Percentiles rank a stretch among this genome's conserved stretches.
Evolutionary conservation across 1,139 yeast genomes (phyloP).

Genomic region (Geotrichum histeridarum): DNA sequence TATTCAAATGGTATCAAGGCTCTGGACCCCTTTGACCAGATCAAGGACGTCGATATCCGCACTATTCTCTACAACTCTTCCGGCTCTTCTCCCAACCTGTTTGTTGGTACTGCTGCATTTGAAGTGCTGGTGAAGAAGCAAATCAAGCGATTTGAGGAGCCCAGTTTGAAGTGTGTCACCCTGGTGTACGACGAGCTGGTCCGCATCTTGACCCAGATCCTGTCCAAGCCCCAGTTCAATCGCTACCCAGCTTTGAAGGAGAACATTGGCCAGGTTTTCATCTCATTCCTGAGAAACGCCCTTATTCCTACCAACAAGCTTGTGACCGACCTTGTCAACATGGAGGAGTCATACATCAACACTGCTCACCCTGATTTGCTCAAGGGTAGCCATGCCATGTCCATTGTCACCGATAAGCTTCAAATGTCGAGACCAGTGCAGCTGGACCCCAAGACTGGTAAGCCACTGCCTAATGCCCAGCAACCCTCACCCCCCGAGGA

Average conservation of each 20-base stretch:
- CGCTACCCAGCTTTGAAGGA: constrained; percentile 91
- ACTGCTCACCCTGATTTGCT: constrained; percentile 96
- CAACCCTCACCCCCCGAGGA: constrained; percentile 18
- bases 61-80: constrained; percentile 91
- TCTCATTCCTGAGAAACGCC: constrained; percentile 73
- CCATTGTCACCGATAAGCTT: constrained; percentile 82
- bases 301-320: constrained; percentile 81
- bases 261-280: constrained; percentile 72
- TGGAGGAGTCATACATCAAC: constrained; percentile 94
- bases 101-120: constrained; percentile 95
- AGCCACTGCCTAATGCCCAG: constrained; percentile 37
- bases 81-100: constrained; percentile 92
- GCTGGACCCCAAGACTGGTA: constrained; percentile 92
- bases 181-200: constrained; percentile 92
- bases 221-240: constrained; percentile 70
- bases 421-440: constrained; percentile 76
- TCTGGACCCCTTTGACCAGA: constrained; percentile 94
- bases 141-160: constrained; percentile 91
- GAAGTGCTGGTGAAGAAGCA: constrained; percentile 94
- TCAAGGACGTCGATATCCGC: constrained; percentile 92
- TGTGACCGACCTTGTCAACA: constrained; percentile 71
- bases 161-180: constrained; percentile 84
- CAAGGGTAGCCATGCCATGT: constrained; percentile 93
- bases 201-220: constrained; percentile 81
- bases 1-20: constrained; percentile 90